phyloP scores from a whole-genome alignment of 768 basidiomycete genomes.

The Calocybe cyanea region DNA sequence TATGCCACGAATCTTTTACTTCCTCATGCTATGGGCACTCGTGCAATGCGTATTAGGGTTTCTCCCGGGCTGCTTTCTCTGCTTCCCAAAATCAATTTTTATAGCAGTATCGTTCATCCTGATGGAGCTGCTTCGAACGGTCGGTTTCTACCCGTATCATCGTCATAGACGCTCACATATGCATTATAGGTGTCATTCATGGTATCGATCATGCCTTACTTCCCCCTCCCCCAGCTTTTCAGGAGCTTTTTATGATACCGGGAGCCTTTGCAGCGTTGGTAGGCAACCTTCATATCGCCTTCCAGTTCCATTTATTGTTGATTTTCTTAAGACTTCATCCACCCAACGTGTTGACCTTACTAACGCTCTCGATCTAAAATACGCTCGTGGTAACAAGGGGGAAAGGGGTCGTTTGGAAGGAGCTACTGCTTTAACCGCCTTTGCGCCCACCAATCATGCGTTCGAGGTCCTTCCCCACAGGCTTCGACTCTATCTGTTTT shows the following conservation, averaged over 20 bases:
- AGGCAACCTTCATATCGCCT: slow-evolving; percentile 11
- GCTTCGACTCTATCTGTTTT: slow-evolving; percentile 54
- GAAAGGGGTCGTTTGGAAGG: slow-evolving; percentile 40
- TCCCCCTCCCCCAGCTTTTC: slow-evolving; percentile 50
- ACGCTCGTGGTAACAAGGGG: slow-evolving; percentile 29
- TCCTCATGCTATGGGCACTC: slow-evolving; percentile 36
- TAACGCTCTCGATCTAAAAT: slow-evolving; percentile 43
- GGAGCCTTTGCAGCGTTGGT: slow-evolving; percentile 48
- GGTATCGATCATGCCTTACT: slow-evolving; percentile 51
- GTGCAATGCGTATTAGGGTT: slow-evolving; percentile 44
- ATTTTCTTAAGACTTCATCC: slow-evolving; percentile 44
- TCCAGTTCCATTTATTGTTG: not conserved
- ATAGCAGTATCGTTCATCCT: slow-evolving; percentile 35
- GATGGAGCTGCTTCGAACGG: slow-evolving; percentile 51
- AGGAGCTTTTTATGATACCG: slow-evolving; percentile 39
- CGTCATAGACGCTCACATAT: not conserved
- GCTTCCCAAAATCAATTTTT: slow-evolving; percentile 43
- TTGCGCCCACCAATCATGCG: slow-evolving; percentile 50
- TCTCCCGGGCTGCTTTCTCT: slow-evolving; percentile 29
- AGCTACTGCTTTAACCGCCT: slow-evolving; percentile 45
- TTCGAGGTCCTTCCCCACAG: slow-evolving; percentile 46
- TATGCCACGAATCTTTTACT: slow-evolving; percentile 44
- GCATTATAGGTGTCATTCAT: slow-evolving; percentile 44
- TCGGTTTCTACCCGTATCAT: slow-evolving; percentile 16
- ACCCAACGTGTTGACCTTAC: slow-evolving; percentile 48